phyloP scores from a whole-genome alignment of 2,329 filamentous ascomycete species.

The Neopestalotiopsis sp. region DNA sequence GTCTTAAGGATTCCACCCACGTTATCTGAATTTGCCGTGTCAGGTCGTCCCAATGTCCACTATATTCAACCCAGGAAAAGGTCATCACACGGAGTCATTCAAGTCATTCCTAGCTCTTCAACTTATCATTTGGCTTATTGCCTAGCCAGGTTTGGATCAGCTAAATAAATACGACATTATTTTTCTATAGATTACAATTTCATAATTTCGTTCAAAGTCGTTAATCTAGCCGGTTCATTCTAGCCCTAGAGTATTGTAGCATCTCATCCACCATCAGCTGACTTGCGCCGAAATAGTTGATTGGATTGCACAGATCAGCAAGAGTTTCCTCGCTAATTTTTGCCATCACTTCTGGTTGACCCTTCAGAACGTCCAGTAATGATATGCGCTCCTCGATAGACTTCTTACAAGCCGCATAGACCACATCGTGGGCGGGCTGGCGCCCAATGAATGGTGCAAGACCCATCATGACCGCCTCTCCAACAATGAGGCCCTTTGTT shows the following conservation, averaged over 20 bases:
- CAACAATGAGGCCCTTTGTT: constrained; percentile 58
- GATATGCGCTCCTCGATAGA: constrained; percentile 49
- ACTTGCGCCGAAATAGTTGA: constrained; percentile 44
- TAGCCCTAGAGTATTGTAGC: background rate
- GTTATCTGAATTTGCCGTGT: no score
- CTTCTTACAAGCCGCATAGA: constrained; percentile 58
- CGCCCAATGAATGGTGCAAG: constrained; percentile 57
- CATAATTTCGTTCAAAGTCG: background rate
- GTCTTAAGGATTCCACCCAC: no score
- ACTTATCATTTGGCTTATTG: no score
- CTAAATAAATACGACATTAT: no score
- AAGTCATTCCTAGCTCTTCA: no score
- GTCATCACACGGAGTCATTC: no score
- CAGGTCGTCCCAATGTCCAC: no score
- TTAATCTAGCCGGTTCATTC: background rate
- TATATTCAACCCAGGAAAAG: no score
- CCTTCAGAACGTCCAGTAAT: constrained; percentile 47
- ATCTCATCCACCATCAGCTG: constrained; percentile 34
- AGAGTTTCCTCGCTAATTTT: constrained; percentile 38
- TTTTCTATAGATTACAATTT: background rate
- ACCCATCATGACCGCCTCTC: constrained; percentile 66
- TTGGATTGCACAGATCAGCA: constrained; percentile 34
- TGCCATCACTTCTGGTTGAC: constrained; percentile 43
- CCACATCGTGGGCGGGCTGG: constrained; percentile 58
- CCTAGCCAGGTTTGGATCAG: no score